phyloP scores from a whole-genome alignment of 257 asterid species.

The Solanum dulcamara region DNA sequence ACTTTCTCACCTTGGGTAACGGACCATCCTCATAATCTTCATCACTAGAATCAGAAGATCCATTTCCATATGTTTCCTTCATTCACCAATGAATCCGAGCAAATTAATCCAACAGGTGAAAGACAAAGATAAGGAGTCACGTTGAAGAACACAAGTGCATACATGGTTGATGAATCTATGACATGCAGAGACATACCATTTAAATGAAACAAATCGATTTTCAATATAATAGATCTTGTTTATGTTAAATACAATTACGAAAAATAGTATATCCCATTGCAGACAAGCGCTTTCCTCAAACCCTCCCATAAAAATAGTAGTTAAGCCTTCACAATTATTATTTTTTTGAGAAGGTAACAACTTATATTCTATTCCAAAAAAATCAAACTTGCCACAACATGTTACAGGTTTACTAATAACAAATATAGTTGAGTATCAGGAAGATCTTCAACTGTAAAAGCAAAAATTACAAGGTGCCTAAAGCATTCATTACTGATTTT shows the following conservation, averaged over 20 bases:
- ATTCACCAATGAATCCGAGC: background rate
- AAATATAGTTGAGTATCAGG: too few species aligned
- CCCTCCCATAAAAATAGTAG: background rate
- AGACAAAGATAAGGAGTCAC: background rate
- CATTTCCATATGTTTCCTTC: conserved; percentile 78
- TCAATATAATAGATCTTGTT: background rate
- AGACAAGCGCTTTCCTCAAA: background rate
- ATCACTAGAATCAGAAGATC: conserved; percentile 79
- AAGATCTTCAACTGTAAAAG: too few species aligned
- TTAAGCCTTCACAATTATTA: background rate
- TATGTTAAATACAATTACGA: background rate
- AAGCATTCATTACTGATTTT: too few species aligned
- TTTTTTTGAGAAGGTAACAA: too few species aligned
- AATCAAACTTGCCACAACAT: too few species aligned
- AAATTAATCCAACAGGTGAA: conserved; percentile 1
- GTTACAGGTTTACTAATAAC: too few species aligned
- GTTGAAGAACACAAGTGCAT: background rate
- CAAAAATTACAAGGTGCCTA: too few species aligned
- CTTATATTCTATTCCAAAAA: too few species aligned
- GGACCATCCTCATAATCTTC: conserved; percentile 61
- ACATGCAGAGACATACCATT: background rate
- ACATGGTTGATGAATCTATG: background rate
- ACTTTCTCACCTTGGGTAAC: conserved; percentile 37
- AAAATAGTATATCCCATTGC: background rate
- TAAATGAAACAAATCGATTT: background rate